A percentile compares a stretch with the other conserved stretches of the same genome.
phyloP scores from a whole-genome alignment of 768 basidiomycete species.

The Tephrocybe sp. region DNA sequence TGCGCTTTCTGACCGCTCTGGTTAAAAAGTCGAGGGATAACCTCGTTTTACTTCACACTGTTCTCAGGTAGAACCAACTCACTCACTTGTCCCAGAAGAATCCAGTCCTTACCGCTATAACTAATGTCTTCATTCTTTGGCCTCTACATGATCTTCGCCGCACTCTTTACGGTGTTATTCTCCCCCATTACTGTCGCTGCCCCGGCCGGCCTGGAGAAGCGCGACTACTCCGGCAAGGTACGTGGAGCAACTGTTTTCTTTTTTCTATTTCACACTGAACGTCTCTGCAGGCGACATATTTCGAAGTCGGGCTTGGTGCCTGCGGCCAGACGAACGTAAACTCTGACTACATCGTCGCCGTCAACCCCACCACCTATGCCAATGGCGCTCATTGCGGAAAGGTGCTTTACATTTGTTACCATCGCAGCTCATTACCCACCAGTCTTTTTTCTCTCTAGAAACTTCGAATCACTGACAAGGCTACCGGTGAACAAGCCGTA shows the following conservation, averaged over 20 bases:
- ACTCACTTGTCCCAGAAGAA: background rate
- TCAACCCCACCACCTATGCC: conserved; percentile 18
- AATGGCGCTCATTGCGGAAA: conserved; percentile 20
- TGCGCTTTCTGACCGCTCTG: background rate
- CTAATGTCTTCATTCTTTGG: conserved; percentile 14
- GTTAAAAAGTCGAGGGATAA: conserved; percentile 4
- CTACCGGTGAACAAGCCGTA: conserved; percentile 13
- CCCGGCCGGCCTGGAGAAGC: conserved; percentile 12
- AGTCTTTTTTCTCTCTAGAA: conserved; percentile 6
- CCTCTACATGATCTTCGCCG: conserved; percentile 10
- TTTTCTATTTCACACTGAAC: background rate
- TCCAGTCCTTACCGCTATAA: background rate
- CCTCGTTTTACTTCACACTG: background rate
- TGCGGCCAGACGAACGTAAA: conserved; percentile 21
- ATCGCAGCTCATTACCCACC: background rate
- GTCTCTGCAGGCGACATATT: conserved; percentile 17
- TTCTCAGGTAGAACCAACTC: background rate
- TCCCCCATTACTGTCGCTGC: conserved; percentile 10
- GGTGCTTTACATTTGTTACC: conserved; percentile 6
- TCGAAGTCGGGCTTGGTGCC: conserved; percentile 23
- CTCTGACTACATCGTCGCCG: conserved; percentile 24
- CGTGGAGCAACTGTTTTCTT: background rate
- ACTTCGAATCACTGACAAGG: conserved; percentile 15
- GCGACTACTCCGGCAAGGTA: conserved; percentile 14
- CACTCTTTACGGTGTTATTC: conserved; percentile 10